Evolutionary conservation across 2,329 filamentous ascomycete species (phyloP), one percentile per base, ranked within the genome.

Genomic region (Talaromyces amestolkiae): DNA sequence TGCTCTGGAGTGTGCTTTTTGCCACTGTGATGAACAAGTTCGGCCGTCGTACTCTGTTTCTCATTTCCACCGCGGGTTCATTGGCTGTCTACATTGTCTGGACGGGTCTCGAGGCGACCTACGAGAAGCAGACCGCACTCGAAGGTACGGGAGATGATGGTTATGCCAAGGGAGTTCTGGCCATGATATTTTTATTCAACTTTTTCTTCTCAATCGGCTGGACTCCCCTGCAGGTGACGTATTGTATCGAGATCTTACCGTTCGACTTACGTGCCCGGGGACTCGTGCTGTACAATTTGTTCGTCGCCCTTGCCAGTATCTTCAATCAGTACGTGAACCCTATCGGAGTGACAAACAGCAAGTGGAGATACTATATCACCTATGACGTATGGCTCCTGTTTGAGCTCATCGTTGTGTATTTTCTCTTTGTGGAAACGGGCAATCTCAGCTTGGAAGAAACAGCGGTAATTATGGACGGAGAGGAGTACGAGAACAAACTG

Each of bases 21-120:
- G 86, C 85, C 47, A 75, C 85, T 70, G 77, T 86, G 4, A 81
- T 86, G 68, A 85, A 87, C 75, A 78, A 78, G 59, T 75, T 86
- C 67, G 85, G 85, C 66, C 82, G 86, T 54, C 83, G 86, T 43
- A 81, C 85, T 17, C 81, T 85, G 65, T 87, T 87, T 80, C 75
- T 87, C 17, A 65, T 73, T 37, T 73, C 78, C 8, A 80, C 77
- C 3, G 68, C 70, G 22, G 73, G 69, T 13, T 70, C 69, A 64
- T 76, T 81, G 68, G 76, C 75, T 39, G 74, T 75, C 1, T 83
- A 81, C 69, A 73, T 79, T 19, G 68, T 81, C 63, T 76, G 80
- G 69, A 82, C 80, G 0, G 78, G 76, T 43, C 75, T 78, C 60
- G 77, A 80, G 33, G 81, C 80, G 3, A 72, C 83, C 39, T 83